Conservation (phyloP, 2,329 filamentous ascomycete species). For the Elsinoe necatrix region DNA sequence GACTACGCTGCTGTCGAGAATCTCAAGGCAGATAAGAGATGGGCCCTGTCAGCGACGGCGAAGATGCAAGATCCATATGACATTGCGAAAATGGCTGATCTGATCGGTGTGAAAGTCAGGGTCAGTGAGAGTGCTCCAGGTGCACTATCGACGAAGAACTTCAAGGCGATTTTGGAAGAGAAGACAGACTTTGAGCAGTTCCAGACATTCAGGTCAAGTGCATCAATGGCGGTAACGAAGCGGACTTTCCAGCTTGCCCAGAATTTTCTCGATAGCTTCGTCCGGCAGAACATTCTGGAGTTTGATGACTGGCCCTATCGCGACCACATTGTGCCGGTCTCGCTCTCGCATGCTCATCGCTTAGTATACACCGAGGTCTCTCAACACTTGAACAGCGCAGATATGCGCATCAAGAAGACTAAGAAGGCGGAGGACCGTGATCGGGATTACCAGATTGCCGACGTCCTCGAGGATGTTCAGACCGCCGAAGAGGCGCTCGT, state of each 20-base stretch:
- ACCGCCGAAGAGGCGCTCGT: slow-evolving; percentile 48
- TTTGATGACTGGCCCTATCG: slow-evolving; percentile 36
- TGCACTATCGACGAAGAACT: slow-evolving; percentile 38
- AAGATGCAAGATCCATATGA: slow-evolving; percentile 50
- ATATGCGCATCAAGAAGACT: slow-evolving; percentile 39
- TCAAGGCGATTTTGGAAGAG: slow-evolving; percentile 35
- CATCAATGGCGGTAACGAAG: slow-evolving; percentile 45
- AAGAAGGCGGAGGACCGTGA: slow-evolving; percentile 31
- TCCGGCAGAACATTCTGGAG: slow-evolving; percentile 35
- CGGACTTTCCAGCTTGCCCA: slow-evolving; percentile 46
- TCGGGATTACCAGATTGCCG: slow-evolving; percentile 34
- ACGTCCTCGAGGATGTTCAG: slow-evolving; percentile 38
- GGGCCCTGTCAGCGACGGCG: slow-evolving; percentile 58
- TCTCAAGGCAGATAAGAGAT: slow-evolving; percentile 45
- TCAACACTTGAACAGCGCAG: slow-evolving; percentile 44
- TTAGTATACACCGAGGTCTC: slow-evolving; percentile 49
- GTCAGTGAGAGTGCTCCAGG: slow-evolving; percentile 43
- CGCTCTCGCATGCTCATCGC: slow-evolving; percentile 41
- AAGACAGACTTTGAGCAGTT: slow-evolving; percentile 49
- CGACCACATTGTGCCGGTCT: slow-evolving; percentile 38
- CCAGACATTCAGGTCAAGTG: slow-evolving; percentile 41
- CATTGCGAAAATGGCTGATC: slow-evolving; percentile 49
- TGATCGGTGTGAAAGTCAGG: slow-evolving; percentile 49
- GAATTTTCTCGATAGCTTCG: slow-evolving; percentile 46
- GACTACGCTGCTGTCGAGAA: slow-evolving; percentile 37